These are phyloP conservation scores for Didymella exigua DNA, from an alignment of 2,329 filamentous ascomycete genomes.

Conservation along the genomic window DNA sequence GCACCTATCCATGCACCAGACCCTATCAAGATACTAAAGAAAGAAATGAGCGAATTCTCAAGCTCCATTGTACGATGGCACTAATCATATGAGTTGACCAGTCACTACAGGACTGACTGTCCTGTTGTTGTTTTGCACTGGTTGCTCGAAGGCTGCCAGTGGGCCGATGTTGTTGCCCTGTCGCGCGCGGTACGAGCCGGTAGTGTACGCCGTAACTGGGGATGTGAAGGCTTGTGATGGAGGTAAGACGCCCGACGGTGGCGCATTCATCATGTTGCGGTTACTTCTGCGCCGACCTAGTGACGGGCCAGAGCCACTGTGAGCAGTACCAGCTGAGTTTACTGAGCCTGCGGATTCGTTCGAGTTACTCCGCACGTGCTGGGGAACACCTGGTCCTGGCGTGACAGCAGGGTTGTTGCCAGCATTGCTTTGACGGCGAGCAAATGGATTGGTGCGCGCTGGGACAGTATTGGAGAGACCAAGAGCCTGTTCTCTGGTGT, in stretches of 20 bases:
- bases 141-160: conserved; percentile 33
- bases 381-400: conserved; percentile 17
- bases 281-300: conserved; percentile 45
- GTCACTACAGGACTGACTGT: conserved; percentile 41
- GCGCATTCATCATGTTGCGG: conserved; percentile 38
- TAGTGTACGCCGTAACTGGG: conserved; percentile 34
- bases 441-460: conserved; percentile 47
- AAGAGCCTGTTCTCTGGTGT: conserved; percentile 42
- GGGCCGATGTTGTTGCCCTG: conserved; percentile 28
- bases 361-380: conserved; percentile 41
- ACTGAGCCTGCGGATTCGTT: conserved; percentile 42
- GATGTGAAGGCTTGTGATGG: conserved; percentile 33
- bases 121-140: conserved; percentile 32
- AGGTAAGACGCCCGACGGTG: conserved; percentile 31
- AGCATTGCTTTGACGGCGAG: conserved; percentile 37
- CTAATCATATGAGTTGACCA: conserved; percentile 39
- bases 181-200: conserved; percentile 38
- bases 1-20: conserved; percentile 4
- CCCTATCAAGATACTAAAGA: conserved; percentile 4
- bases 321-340: conserved; percentile 38
- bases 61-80: background rate
- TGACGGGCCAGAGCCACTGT: conserved; percentile 34
- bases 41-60: background rate
- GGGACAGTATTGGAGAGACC: conserved; percentile 33
- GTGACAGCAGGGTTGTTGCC: conserved; percentile 22